Percentiles rank a stretch among this genome's conserved stretches.
These are phyloP conservation scores for Talaromyces thailandensis DNA, from an alignment of 495 filamentous ascomycete genomes.

Conservation along the genomic window DNA sequence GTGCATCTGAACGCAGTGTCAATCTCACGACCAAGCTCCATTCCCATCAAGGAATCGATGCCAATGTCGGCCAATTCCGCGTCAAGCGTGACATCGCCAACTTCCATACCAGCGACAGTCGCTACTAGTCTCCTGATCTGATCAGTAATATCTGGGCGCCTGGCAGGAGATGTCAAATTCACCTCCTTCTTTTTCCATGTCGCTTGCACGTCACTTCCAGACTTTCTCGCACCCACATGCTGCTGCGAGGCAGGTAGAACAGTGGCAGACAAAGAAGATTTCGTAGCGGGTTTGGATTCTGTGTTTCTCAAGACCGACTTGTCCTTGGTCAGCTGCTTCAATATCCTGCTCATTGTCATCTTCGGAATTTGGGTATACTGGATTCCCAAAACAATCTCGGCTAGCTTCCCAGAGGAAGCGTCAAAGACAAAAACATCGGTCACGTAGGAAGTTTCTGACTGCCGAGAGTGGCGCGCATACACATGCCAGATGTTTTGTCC, in stretches of 20 bases:
- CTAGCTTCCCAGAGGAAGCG: conserved; percentile 8
- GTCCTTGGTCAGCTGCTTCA: conserved; percentile 8
- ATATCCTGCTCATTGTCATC: conserved; percentile 28
- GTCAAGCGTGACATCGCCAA: conserved; percentile 22
- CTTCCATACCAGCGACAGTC: conserved; percentile 26
- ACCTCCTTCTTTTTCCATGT: background rate
- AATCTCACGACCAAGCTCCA: conserved; percentile 39
- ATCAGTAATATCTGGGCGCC: background rate
- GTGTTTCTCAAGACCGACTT: background rate
- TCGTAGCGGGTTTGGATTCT: too few species aligned
- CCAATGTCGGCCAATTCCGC: conserved; percentile 31
- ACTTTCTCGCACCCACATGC: too few species aligned
- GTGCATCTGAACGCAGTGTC: conserved; percentile 19
- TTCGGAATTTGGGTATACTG: conserved; percentile 30
- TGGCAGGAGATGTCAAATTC: background rate
- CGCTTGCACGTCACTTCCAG: too few species aligned
- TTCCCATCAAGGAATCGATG: conserved; percentile 43
- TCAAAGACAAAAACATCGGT: conserved; percentile 18
- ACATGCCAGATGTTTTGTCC: conserved; percentile 24
- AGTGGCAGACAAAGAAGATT: too few species aligned
- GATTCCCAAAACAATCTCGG: conserved; percentile 33
- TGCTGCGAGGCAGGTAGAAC: too few species aligned
- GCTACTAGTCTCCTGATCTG: conserved; percentile 5
- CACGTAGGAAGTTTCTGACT: conserved; percentile 6
- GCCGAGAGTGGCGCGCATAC: conserved; percentile 7